Evolutionary conservation across 192 early-diverging fungal species (phyloP), one percentile per base, ranked within the genome.

Genomic region (Coemansia sp.): DNA sequence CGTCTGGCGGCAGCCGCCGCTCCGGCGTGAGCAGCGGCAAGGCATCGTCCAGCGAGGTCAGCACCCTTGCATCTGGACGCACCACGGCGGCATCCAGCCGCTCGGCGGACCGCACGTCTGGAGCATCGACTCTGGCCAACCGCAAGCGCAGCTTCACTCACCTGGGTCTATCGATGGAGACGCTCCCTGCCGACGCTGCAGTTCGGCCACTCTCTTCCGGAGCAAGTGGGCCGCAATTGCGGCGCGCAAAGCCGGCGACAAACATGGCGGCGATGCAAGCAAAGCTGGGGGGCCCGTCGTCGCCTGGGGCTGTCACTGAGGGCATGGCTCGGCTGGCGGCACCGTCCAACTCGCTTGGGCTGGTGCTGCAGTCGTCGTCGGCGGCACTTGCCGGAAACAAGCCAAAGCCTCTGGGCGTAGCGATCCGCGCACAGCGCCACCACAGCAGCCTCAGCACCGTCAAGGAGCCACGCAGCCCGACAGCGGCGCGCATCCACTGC

Each of bases 101-200:
- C 55, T 55, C 62, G 2, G 50, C 65, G 0, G 47, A 61, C 55
- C 63, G 66, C 40, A 54, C 70, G 38, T 69, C 67, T 38, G 71
- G 57, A 29, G 67, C 61, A 13, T 79, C 76, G 15, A 73, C 70
- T 41, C 61, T 73, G 29, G 71, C 71, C 47, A 74, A 56, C n/a
- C 67, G 77, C 50, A 80, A 80, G 59, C 77, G 77, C 68, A 80
- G 77, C 62, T 80, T 73, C 65, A 80, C 77, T 6, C 77, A 80
- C 47, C 67, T 80, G 30, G 77, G 77, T 4, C 68, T 80, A 54
- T 74, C 77, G 17, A 80, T 80, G 77, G 77, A 80, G 61, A 50
- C 68, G 20, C 59, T 79, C 22, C 45, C 55, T 52, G 28, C 64
- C 10, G 27, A 45, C 22, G 61, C 61, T 19, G 61, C 52, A 6